phyloP scores from a whole-genome alignment of 805 yeast genomes.

The Sugiyamaella boreocaroliniensis region DNA sequence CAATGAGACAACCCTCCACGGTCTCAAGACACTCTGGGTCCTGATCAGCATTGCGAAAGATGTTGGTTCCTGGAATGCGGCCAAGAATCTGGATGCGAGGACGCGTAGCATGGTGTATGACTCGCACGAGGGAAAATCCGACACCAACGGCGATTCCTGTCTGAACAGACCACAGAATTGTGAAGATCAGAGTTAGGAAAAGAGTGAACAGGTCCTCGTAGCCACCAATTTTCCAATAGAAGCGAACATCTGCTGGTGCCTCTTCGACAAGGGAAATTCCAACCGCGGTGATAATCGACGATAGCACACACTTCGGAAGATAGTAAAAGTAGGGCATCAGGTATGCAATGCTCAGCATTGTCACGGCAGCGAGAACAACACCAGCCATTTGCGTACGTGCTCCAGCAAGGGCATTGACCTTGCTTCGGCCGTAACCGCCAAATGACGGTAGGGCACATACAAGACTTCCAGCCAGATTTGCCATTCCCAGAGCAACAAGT shows the following conservation, averaged over 20 bases:
- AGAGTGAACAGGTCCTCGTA: constrained; percentile 70
- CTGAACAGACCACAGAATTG: constrained; percentile 73
- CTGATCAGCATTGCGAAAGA: constrained; percentile 68
- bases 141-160: constrained; percentile 87
- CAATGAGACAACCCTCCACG: constrained; percentile 67
- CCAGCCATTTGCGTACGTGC: constrained; percentile 85
- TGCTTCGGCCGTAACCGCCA: constrained; percentile 94
- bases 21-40: constrained; percentile 38
- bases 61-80: constrained; percentile 52
- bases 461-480: constrained; percentile 55
- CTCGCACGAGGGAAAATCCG: constrained; percentile 69
- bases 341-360: constrained; percentile 57
- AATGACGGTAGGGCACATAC: constrained; percentile 73
- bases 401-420: constrained; percentile 79
- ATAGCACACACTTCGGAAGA: constrained; percentile 72
- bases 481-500: constrained; percentile 77
- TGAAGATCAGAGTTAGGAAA: constrained; percentile 53
- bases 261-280: constrained; percentile 76
- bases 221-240: constrained; percentile 69
- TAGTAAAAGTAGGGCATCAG: constrained; percentile 59
- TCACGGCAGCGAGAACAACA: constrained; percentile 67
- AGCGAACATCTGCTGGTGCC: constrained; percentile 68
- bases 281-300: constrained; percentile 72
- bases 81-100: constrained; percentile 83
- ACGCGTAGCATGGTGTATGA: constrained; percentile 69